Conservation (phyloP, 768 basidiomycete genomes). For the Termitomyces sp. region DNA sequence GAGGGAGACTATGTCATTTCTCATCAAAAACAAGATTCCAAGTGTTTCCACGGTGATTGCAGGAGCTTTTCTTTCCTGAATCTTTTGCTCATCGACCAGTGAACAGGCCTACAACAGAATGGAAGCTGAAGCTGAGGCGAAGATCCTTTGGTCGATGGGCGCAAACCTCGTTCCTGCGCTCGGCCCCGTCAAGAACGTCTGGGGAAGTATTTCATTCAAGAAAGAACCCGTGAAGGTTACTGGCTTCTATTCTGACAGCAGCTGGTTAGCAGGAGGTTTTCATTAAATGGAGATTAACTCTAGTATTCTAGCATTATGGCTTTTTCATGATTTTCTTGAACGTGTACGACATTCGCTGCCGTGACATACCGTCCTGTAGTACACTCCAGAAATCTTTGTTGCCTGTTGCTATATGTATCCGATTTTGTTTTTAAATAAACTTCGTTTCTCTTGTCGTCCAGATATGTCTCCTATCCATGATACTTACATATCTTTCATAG, state of each 20-base stretch:
- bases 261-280: conserved; percentile 34
- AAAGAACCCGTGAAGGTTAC: conserved; percentile 25
- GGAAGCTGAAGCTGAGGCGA: conserved; percentile 15
- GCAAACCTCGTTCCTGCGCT: conserved; percentile 20
- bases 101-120: background rate
- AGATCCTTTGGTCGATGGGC: conserved; percentile 18
- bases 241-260: conserved; percentile 31
- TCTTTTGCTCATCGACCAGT: too few species aligned
- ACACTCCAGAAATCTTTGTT: too few species aligned
- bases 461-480: too few species aligned
- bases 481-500: too few species aligned
- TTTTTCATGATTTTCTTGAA: too few species aligned
- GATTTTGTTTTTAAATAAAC: too few species aligned
- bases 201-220: conserved; percentile 25
- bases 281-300: background rate
- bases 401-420: too few species aligned
- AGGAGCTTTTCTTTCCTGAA: too few species aligned
- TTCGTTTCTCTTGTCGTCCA: too few species aligned
- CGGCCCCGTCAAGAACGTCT: conserved; percentile 25
- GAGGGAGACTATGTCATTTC: background rate
- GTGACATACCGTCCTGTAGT: too few species aligned
- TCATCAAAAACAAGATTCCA: background rate
- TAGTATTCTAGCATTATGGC: too few species aligned
- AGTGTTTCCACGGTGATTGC: background rate
- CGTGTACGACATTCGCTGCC: too few species aligned